phyloP scores from a whole-genome alignment of 2,329 filamentous ascomycete genomes.

The Ascochyta clinopodiicola region DNA sequence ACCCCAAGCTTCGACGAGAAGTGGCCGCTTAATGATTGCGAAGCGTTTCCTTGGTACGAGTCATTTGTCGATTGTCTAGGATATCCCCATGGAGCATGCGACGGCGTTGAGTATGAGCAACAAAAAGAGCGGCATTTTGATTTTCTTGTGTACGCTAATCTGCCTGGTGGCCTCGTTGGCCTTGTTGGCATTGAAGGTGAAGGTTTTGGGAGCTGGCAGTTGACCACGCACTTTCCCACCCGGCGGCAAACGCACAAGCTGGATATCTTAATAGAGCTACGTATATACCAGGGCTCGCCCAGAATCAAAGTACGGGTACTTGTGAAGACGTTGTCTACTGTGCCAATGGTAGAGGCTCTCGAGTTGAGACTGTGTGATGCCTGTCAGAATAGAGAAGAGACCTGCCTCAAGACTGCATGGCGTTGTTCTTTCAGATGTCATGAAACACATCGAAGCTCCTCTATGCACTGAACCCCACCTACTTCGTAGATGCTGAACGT shows the following conservation, averaged over 20 bases:
- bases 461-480: background rate
- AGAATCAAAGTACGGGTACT: background rate
- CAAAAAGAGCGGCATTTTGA: conserved; percentile 21
- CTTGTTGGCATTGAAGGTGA: background rate
- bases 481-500: too few species aligned
- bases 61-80: conserved; percentile 24
- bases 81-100: conserved; percentile 36
- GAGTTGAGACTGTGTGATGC: background rate
- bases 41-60: conserved; percentile 10
- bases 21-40: conserved; percentile 19
- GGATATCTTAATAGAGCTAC: conserved; percentile 3
- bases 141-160: conserved; percentile 3
- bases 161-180: background rate
- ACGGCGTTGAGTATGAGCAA: conserved; percentile 33
- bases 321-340: too few species aligned
- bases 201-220: conserved; percentile 15
- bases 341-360: background rate
- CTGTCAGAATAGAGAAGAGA: background rate
- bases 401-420: background rate
- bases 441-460: background rate
- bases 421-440: background rate
- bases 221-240: conserved; percentile 18
- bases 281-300: background rate
- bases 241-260: background rate
- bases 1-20: conserved; percentile 33